Conservation (phyloP, 345 rosid genomes). For the Noccaea bulbosa region DNA sequence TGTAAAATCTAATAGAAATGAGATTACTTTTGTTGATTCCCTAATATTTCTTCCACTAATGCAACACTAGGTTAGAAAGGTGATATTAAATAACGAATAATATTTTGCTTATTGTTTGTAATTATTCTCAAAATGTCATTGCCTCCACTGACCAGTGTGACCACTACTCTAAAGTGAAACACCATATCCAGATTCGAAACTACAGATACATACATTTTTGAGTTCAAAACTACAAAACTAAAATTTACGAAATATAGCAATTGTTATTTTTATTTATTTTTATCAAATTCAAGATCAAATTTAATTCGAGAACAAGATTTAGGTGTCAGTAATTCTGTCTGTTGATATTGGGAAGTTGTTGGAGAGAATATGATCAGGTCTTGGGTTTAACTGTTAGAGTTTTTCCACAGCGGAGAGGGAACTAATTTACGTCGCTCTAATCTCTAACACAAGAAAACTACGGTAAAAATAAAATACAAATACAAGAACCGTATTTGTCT, state of each 20-base stretch:
- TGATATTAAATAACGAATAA: not conserved
- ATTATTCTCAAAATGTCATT: slow-evolving; percentile 16
- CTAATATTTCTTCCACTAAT: slow-evolving; percentile 39
- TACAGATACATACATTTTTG: not conserved
- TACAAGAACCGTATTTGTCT: not conserved
- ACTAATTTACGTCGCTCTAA: not conserved
- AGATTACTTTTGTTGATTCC: slow-evolving; percentile 34
- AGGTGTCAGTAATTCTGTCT: not conserved
- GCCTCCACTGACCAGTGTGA: slow-evolving; percentile 33
- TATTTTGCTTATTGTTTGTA: slow-evolving; percentile 27
- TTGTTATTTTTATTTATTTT: too few species aligned
- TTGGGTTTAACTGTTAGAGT: not conserved
- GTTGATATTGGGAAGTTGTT: not conserved
- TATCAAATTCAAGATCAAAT: not conserved
- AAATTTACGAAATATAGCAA: slow-evolving; percentile 3
- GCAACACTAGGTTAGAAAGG: slow-evolving; percentile 26
- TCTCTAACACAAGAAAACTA: not conserved
- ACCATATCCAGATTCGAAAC: slow-evolving; percentile 27
- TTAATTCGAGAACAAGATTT: not conserved
- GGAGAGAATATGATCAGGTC: not conserved
- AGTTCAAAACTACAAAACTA: not conserved
- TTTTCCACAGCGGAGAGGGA: too few species aligned
- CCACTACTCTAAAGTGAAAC: slow-evolving; percentile 28
- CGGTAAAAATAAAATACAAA: not conserved
- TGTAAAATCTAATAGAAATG: slow-evolving; percentile 25